These are phyloP conservation scores for Xylariaceae sp. DNA, from an alignment of 2,329 filamentous ascomycete species.

Conservation along the genomic window DNA sequence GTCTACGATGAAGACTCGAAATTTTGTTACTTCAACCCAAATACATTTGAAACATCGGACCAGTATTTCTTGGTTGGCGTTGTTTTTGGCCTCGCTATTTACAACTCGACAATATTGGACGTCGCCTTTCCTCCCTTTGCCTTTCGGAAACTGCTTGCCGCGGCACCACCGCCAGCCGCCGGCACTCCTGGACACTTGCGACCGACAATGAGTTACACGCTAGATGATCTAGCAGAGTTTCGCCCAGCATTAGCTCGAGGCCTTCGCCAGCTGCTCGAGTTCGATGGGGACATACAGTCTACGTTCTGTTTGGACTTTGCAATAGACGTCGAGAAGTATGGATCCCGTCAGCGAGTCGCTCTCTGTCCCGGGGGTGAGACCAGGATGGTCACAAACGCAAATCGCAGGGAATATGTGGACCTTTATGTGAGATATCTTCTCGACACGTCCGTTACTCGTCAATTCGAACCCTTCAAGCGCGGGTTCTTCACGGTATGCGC, in stretches of 20 bases:
- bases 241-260: constrained; percentile 73
- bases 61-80: constrained; percentile 90
- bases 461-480: constrained; percentile 91
- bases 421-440: constrained; percentile 78
- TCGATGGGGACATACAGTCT: constrained; percentile 76
- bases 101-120: constrained; percentile 91
- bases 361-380: constrained; percentile 73
- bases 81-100: constrained; percentile 83
- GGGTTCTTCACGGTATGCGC: constrained; percentile 92
- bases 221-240: constrained; percentile 82
- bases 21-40: constrained; percentile 91
- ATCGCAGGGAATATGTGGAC: constrained; percentile 82
- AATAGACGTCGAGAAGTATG: constrained; percentile 74
- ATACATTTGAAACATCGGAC: constrained; percentile 85
- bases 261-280: constrained; percentile 73
- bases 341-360: constrained; percentile 62
- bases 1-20: constrained; percentile 86
- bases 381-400: constrained; percentile 76
- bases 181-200: constrained; percentile 56
- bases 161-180: constrained; percentile 62
- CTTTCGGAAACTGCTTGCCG: constrained; percentile 80
- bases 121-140: constrained; percentile 84
- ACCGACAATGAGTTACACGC: constrained; percentile 66
- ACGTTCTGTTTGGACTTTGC: constrained; percentile 83
- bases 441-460: constrained; percentile 71